Evolutionary conservation across 768 basidiomycete genomes (phyloP).

Genomic region (Tulasnella sp.): DNA sequence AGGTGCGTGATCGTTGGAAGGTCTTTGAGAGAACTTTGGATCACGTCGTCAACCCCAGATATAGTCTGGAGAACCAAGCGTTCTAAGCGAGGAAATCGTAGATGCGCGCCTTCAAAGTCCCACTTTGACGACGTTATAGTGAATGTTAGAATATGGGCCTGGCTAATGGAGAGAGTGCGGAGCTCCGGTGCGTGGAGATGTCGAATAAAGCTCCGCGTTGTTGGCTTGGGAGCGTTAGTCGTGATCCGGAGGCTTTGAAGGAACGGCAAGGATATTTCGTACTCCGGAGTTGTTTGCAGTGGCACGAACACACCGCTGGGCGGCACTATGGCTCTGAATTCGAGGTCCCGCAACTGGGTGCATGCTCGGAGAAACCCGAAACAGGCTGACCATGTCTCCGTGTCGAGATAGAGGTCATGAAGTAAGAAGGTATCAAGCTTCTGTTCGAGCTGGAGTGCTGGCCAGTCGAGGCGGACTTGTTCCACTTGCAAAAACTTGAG

Average conservation of each 20-base stretch:
- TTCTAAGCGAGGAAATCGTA: neutral
- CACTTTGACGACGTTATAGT: neutral
- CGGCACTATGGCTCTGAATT: neutral
- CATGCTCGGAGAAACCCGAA: neutral
- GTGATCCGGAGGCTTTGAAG: neutral
- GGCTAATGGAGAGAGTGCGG: neutral
- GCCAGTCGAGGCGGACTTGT: neutral
- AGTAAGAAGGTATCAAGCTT: neutral
- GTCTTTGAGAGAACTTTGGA: neutral
- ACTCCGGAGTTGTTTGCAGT: neutral
- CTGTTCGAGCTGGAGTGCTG: neutral
- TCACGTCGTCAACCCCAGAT: neutral
- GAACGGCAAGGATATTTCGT: neutral
- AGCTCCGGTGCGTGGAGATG: neutral
- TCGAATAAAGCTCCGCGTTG: neutral
- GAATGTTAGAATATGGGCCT: neutral
- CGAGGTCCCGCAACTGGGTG: neutral
- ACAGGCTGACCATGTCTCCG: neutral
- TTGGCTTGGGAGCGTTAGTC: neutral
- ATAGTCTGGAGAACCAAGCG: neutral
- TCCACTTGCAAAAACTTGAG: neutral
- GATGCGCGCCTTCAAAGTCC: neutral
- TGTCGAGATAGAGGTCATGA: neutral
- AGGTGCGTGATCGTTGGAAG: neutral
- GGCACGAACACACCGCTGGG: neutral